Evolutionary conservation across 192 early-diverging fungal species (phyloP).

Genomic region (Coemansia sp.): DNA sequence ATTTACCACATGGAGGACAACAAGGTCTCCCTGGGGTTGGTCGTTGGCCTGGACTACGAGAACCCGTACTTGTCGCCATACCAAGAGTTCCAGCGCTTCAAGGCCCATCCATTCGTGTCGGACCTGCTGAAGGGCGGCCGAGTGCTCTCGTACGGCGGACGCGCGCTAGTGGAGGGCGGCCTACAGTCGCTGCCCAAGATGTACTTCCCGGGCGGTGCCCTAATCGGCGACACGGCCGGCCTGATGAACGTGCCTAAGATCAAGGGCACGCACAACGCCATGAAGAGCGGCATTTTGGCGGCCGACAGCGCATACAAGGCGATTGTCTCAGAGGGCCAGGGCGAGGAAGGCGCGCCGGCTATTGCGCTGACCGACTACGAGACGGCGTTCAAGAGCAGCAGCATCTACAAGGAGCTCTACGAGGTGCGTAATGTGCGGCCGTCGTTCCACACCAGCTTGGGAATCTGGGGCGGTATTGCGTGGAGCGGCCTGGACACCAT

Average conservation of each 20-base stretch:
- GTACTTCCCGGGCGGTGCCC: slow-evolving; percentile 89
- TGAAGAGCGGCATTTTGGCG: slow-evolving; percentile 97
- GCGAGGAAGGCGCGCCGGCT: slow-evolving; percentile 53
- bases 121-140: slow-evolving; percentile 87
- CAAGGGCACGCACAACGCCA: slow-evolving; percentile 99
- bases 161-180: slow-evolving; percentile 97
- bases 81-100: slow-evolving; percentile 96
- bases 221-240: slow-evolving; percentile 95
- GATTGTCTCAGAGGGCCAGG: slow-evolving; percentile 43
- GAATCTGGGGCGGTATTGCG: slow-evolving; percentile 79
- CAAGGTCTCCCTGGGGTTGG: slow-evolving; percentile 82
- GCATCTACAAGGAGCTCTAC: slow-evolving; percentile 88
- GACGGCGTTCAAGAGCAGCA: slow-evolving; percentile 76
- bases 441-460: slow-evolving; percentile 88
- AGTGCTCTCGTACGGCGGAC: slow-evolving; percentile 88
- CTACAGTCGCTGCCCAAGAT: slow-evolving; percentile 94
- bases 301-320: slow-evolving; percentile 87
- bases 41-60: slow-evolving; percentile 91
- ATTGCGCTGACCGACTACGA: slow-evolving; percentile 79
- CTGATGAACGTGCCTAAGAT: slow-evolving; percentile 98
- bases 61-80: slow-evolving; percentile 97
- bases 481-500: slow-evolving; percentile 91
- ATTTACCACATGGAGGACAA: slow-evolving; percentile 95
- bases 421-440: slow-evolving; percentile 92
- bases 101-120: slow-evolving; percentile 87